These are phyloP conservation scores for Fusarium papillatum DNA, from an alignment of 2,329 filamentous ascomycete species.

Conservation along the genomic window DNA sequence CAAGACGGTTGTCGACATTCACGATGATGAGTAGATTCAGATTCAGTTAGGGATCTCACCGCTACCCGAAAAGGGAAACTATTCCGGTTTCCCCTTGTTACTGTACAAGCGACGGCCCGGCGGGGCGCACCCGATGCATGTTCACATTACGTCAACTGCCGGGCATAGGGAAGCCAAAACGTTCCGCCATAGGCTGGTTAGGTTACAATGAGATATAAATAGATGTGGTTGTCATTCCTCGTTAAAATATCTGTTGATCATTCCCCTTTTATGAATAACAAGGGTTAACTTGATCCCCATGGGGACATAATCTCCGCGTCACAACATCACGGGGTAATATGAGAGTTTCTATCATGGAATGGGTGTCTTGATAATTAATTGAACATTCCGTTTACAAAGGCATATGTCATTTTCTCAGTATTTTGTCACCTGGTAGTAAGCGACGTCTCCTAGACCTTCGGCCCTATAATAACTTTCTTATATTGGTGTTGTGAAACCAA, in stretches of 20 bases:
- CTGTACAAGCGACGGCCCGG: not conserved
- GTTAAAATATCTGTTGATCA: not conserved
- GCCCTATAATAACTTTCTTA: not conserved
- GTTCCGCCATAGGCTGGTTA: not conserved
- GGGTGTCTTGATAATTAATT: not conserved
- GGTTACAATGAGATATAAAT: not conserved
- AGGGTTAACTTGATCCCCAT: not conserved
- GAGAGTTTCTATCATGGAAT: not conserved
- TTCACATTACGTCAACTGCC: not conserved
- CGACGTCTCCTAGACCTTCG: not conserved
- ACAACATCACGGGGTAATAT: not conserved
- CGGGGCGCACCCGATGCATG: not conserved
- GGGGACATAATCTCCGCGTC: not conserved
- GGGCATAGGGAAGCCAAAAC: not conserved
- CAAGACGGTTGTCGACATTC: slow-evolving; percentile 67
- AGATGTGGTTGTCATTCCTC: not conserved
- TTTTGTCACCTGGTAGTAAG: not conserved
- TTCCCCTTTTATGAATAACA: not conserved
- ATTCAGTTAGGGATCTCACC: not conserved
- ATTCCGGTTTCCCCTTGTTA: not conserved
- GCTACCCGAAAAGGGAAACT: not conserved
- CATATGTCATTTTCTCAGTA: not conserved
- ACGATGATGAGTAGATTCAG: slow-evolving; percentile 70
- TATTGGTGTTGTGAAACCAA: not conserved
- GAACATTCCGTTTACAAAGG: not conserved